These are phyloP conservation scores for Tolypocladium pustulatum DNA, from an alignment of 2,329 filamentous ascomycete species.

Conservation along the genomic window DNA sequence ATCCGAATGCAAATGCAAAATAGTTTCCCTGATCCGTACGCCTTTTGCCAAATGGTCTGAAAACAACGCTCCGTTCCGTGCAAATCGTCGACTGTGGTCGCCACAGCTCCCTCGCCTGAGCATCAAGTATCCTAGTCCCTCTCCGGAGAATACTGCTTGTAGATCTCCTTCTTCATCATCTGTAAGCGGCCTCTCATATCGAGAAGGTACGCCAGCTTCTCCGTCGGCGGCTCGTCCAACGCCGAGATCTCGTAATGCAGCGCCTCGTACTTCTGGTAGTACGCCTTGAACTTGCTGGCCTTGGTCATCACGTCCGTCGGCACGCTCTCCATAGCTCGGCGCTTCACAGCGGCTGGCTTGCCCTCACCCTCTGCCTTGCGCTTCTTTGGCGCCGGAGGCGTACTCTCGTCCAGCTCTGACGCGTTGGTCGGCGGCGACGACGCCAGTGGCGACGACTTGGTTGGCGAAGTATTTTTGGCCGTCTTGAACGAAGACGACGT, in stretches of 20 bases:
- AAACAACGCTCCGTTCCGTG: constrained; percentile 2
- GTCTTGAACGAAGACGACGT: constrained; percentile 32
- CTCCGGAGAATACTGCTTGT: constrained; percentile 29
- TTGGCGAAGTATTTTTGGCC: constrained; percentile 45
- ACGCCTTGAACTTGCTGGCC: constrained; percentile 44
- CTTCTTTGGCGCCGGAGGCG: constrained; percentile 27
- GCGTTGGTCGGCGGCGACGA: constrained; percentile 56
- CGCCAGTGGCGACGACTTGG: constrained; percentile 55
- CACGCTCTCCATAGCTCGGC: constrained; percentile 17
- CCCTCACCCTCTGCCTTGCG: constrained; percentile 25
- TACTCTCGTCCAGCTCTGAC: constrained; percentile 44
- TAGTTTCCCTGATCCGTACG: neutral
- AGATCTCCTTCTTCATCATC: constrained; percentile 49
- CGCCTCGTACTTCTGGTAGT: constrained; percentile 45
- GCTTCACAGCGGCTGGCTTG: constrained; percentile 17
- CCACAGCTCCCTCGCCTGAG: constrained; percentile 3
- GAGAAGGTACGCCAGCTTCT: constrained; percentile 38
- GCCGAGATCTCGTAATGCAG: constrained; percentile 45
- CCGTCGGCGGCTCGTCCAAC: constrained; percentile 37
- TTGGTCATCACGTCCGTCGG: constrained; percentile 36
- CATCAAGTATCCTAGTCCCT: constrained; percentile 9
- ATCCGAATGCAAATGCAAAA: constrained; percentile 7
- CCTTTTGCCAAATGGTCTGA: constrained; percentile 2
- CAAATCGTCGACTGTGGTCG: neutral
- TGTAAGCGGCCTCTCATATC: constrained; percentile 45